phyloP scores from a whole-genome alignment of 495 filamentous ascomycete genomes.

The Aspergillus panamensis region DNA sequence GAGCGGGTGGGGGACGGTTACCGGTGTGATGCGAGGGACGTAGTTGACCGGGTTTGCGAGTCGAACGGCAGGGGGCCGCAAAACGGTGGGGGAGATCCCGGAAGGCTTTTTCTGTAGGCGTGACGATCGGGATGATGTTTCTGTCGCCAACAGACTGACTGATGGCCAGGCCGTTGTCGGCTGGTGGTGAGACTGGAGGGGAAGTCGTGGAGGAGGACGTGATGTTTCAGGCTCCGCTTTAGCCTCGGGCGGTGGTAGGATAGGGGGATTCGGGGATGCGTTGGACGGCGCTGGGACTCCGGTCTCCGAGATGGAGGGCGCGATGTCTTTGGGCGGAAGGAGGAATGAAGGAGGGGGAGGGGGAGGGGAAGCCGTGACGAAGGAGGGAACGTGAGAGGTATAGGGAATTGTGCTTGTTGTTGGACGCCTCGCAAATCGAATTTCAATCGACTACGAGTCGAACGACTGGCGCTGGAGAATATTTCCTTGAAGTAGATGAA shows the following conservation, averaged over 20 bases:
- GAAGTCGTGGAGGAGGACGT: conserved; percentile 24
- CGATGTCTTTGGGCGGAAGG: conserved; percentile 8
- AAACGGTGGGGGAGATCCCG: conserved; percentile 21
- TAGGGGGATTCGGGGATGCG: conserved; percentile 18
- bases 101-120: conserved; percentile 12
- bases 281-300: conserved; percentile 28
- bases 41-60: conserved; percentile 49
- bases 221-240: conserved; percentile 26
- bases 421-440: not conserved
- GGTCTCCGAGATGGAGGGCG: conserved; percentile 28
- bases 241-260: conserved; percentile 34
- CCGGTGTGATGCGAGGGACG: conserved; percentile 46
- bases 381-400: conserved; percentile 2
- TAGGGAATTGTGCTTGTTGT: not conserved
- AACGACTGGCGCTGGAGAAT: not conserved
- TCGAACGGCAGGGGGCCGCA: conserved; percentile 39
- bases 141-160: conserved; percentile 17
- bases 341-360: conserved; percentile 12
- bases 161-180: conserved; percentile 13
- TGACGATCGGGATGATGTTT: conserved; percentile 16
- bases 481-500: not conserved
- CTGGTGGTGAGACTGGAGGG: conserved; percentile 21
- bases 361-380: conserved; percentile 17
- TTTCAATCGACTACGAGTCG: not conserved
- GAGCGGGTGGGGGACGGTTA: conserved; percentile 28